phyloP scores from a whole-genome alignment of 306 rosid genomes.

The Sindora glabra region DNA sequence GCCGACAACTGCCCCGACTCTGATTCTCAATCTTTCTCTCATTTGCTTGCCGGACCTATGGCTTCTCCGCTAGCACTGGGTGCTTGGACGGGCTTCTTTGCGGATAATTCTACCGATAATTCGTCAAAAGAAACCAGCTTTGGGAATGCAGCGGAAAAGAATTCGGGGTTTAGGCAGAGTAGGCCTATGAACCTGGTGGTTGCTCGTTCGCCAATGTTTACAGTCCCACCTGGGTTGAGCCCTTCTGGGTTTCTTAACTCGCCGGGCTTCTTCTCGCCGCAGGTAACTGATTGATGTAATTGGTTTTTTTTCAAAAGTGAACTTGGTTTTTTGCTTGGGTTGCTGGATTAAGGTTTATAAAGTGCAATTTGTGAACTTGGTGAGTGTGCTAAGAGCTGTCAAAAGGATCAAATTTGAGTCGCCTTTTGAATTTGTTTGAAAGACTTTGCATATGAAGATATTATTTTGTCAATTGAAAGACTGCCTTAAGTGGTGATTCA shows the following conservation, averaged over 20 bases:
- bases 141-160: constrained; percentile 29
- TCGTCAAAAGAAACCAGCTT: constrained; percentile 21
- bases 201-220: constrained; percentile 67
- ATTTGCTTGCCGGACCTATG: constrained; percentile 97
- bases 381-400: not conserved
- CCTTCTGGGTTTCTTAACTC: constrained; percentile 94
- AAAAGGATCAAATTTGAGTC: too few relatives aligned
- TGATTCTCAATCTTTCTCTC: constrained; percentile 73
- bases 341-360: not conserved
- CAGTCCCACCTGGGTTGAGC: constrained; percentile 75
- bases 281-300: constrained; percentile 32
- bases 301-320: too few relatives aligned
- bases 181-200: constrained; percentile 74
- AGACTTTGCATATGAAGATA: too few relatives aligned
- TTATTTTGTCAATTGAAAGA: too few relatives aligned
- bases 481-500: not conserved
- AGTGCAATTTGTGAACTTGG: not conserved
- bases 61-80: constrained; percentile 71
- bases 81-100: constrained; percentile 4
- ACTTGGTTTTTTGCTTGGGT: not conserved
- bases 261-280: constrained; percentile 85
- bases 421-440: too few relatives aligned
- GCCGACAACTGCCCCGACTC: constrained; percentile 39
- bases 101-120: constrained; percentile 22
- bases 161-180: constrained; percentile 67